Evolutionary conservation across 1,284 basidiomycete species (phyloP).

Genomic region (Thecaphora thlaspeos): DNA sequence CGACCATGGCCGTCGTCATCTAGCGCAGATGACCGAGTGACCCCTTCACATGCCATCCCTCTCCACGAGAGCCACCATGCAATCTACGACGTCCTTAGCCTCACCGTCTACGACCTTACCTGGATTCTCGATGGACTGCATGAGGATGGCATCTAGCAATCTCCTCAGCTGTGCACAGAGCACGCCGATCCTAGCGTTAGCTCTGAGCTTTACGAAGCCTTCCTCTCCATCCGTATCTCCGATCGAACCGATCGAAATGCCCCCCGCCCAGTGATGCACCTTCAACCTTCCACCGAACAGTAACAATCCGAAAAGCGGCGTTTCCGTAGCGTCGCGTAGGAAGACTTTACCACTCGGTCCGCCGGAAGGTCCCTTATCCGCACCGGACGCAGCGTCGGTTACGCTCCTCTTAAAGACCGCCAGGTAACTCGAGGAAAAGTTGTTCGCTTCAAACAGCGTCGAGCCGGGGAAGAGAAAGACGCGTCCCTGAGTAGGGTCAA

Average conservation of each 20-base stretch:
- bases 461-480: slow-evolving; percentile 85
- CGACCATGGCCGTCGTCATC: too few relatives aligned
- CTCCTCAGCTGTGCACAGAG: slow-evolving; percentile 80
- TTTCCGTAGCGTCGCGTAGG: slow-evolving; percentile 82
- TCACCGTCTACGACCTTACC: slow-evolving; percentile 60
- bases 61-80: slow-evolving; percentile 71
- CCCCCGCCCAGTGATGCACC: slow-evolving; percentile 71
- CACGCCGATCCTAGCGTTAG: slow-evolving; percentile 83
- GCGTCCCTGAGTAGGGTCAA: slow-evolving; percentile 59
- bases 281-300: slow-evolving; percentile 78
- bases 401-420: slow-evolving; percentile 79
- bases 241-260: slow-evolving; percentile 62
- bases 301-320: slow-evolving; percentile 79
- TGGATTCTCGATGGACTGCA: slow-evolving; percentile 23
- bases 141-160: slow-evolving; percentile 21
- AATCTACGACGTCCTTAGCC: slow-evolving; percentile 66
- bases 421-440: slow-evolving; percentile 76
- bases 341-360: slow-evolving; percentile 67
- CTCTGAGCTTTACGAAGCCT: slow-evolving; percentile 69
- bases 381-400: slow-evolving; percentile 59
- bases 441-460: slow-evolving; percentile 71
- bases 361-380: background rate
- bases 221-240: slow-evolving; percentile 36
- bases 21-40: too few relatives aligned
- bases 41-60: slow-evolving; percentile 61